Conservation (phyloP, 306 rosid genomes). For the Dalbergia oliveri region DNA sequence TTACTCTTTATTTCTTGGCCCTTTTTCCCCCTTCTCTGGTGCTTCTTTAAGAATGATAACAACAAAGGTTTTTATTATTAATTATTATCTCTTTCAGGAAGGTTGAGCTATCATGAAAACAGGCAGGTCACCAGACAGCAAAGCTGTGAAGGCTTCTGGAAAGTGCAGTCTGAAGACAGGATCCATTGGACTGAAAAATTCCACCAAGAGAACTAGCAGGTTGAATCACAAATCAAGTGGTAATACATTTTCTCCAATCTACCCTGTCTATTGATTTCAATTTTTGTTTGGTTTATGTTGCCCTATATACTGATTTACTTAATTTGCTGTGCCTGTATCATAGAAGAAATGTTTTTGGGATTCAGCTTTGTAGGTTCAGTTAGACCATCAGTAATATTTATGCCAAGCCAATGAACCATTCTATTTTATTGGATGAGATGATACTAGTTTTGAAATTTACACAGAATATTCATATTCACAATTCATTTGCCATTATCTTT, state of each 20-base stretch:
- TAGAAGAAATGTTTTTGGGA: constrained; percentile 17
- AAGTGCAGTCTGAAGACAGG: constrained; percentile 46
- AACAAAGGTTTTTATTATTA: not conserved
- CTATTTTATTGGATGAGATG: constrained; percentile 25
- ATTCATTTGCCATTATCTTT: not conserved
- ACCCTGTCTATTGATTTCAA: constrained; percentile 28
- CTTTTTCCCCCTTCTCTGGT: not conserved
- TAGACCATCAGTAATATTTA: constrained; percentile 10
- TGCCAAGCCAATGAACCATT: constrained; percentile 1
- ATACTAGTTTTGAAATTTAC: constrained; percentile 5
- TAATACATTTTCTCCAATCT: constrained; percentile 29
- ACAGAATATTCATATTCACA: not conserved
- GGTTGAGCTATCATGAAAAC: constrained; percentile 56
- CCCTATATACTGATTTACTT: not conserved
- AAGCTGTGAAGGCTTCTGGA: constrained; percentile 51
- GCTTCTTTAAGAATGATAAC: constrained; percentile 22
- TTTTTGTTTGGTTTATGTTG: not conserved
- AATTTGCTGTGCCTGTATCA: constrained; percentile 10
- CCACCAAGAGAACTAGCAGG: constrained; percentile 49
- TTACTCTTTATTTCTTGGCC: constrained; percentile 21
- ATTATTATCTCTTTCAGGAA: constrained; percentile 45
- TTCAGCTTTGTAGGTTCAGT: not conserved
- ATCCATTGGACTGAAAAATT: constrained; percentile 47
- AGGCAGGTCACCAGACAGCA: constrained; percentile 40
- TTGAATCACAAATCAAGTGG: constrained; percentile 53